phyloP scores from a whole-genome alignment of 208 protist species.

The Acanthamoeba sp. region DNA sequence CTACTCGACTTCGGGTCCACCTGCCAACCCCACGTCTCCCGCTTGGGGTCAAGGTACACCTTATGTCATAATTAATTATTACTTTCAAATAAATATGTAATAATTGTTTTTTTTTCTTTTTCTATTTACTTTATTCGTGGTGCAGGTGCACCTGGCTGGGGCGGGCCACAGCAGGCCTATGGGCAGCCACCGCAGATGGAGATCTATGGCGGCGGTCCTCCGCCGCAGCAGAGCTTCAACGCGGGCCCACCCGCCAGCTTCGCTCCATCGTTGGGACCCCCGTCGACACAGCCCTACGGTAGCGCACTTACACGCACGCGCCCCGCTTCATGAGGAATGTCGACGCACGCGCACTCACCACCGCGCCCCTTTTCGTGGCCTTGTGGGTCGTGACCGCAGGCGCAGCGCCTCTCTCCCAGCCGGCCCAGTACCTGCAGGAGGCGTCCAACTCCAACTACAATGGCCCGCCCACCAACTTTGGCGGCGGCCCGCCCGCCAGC shows the following conservation, averaged over 20 bases:
- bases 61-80: not conserved
- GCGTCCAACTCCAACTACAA: no score
- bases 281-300: not conserved
- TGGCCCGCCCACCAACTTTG: not conserved
- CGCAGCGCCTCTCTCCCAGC: not conserved
- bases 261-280: not conserved
- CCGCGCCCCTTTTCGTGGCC: no score
- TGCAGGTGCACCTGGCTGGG: not conserved
- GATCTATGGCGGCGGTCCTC: not conserved
- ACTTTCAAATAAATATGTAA: not conserved
- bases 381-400: no score
- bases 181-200: not conserved
- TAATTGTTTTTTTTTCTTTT: not conserved
- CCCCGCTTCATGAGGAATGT: no score
- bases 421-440: not conserved
- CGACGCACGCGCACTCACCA: not conserved
- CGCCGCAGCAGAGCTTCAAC: no score
- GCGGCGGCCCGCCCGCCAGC: not conserved
- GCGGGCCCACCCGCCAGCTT: not conserved
- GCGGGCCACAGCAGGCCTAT: not conserved
- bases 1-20: slow-evolving; percentile 3
- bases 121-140: not conserved
- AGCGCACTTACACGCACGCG: not conserved
- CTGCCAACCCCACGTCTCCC: not conserved
- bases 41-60: not conserved